Evolutionary conservation across 1,139 yeast species (phyloP), one percentile per base, ranked within the genome.

Genomic region (Kodamaea ohmeri): DNA sequence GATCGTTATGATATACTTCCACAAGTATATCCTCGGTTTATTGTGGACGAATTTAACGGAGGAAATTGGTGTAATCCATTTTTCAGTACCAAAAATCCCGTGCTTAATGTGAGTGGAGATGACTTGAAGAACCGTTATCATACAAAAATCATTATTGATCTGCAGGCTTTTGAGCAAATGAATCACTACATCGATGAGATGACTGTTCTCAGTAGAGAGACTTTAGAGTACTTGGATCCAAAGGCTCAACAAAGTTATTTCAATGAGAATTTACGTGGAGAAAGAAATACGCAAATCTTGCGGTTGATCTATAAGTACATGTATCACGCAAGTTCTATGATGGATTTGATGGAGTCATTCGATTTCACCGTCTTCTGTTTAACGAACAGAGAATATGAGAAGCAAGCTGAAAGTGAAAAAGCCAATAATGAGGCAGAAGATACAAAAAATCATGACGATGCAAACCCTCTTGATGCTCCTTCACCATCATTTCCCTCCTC

Each of bases 31-130:
- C 86, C 90, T n/a, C 63, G 92, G 41, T 80, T 82, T 50, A 57
- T 83, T 6, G 65, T 71, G 25, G 77, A 78, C 34, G 80, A 76
- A 41, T 83, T 79, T 53, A 80, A 79, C 49, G 90, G 88, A 7
- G 89, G 88, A 6, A 80, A 80, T 48, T 83, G 87, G 82, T 73
- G 78, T 36, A 83, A 81, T 49, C 85, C 85, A 21, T 80, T 81
- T 48, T 78, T 77, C 46, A 61, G 69, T 5, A 63, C 71, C 8
- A 53, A 49, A 16, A 69, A 68, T 36, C 54, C 65, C 1, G 60
- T 64, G 16, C 58, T 71, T 35, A 71, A 70, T 47, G 66, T 66
- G 6, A 65, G 75, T 49, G 76, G 76, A 2, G 71, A 71, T 44
- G 74, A 69, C 28, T 56, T 70, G 39, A 71, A 71, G 40, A 68